Evolutionary conservation across 2,329 filamentous ascomycete species (phyloP).

Genomic region (Exophiala sp.): DNA sequence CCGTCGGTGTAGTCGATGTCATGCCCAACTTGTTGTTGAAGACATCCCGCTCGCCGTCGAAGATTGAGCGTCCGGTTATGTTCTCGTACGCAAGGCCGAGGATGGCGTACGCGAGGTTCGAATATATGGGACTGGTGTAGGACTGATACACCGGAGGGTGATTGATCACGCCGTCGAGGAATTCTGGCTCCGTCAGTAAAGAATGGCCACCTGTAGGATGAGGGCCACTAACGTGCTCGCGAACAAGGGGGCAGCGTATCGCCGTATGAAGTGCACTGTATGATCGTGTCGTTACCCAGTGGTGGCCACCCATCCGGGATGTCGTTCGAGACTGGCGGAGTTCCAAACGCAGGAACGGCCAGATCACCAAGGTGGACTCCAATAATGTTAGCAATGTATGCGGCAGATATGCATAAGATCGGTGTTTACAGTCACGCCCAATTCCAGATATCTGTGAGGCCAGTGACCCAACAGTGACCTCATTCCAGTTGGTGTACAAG

Average conservation of each 20-base stretch:
- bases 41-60: constrained; percentile 25
- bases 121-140: constrained; percentile 35
- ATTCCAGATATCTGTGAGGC: constrained; percentile 40
- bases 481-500: constrained; percentile 40
- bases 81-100: constrained; percentile 39
- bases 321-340: neutral
- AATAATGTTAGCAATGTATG: neutral
- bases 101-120: constrained; percentile 37
- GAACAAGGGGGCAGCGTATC: constrained; percentile 3
- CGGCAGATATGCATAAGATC: neutral
- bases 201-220: neutral
- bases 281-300: constrained; percentile 1
- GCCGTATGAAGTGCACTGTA: constrained; percentile 7
- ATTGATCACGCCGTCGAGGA: constrained; percentile 6
- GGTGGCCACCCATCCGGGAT: constrained; percentile 4
- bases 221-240: constrained; percentile 3
- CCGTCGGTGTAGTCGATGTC: constrained; percentile 35
- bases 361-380: constrained; percentile 7
- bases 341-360: neutral
- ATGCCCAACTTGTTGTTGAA: constrained; percentile 38
- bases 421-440: constrained; percentile 8
- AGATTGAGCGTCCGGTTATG: constrained; percentile 38
- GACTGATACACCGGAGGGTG: constrained; percentile 16
- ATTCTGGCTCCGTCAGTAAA: neutral
- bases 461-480: constrained; percentile 46